A percentile compares a stretch with the other conserved stretches of the same genome.
These are phyloP conservation scores for Monosporascus cannonballus DNA, from an alignment of 2,329 filamentous ascomycete species.

Conservation along the genomic window DNA sequence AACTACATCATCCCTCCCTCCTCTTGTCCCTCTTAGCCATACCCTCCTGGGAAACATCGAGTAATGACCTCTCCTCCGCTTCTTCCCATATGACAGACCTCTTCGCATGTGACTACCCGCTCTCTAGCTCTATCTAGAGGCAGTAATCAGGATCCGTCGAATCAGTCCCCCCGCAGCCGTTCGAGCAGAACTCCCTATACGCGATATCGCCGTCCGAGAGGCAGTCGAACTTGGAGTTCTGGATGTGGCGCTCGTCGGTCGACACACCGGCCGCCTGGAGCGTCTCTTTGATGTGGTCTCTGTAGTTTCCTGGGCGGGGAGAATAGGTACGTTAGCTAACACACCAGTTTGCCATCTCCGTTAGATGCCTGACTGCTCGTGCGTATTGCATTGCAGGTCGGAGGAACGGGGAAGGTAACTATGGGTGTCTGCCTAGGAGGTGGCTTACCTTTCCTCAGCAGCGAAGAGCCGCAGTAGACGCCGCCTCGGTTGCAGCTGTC, in stretches of 20 bases:
- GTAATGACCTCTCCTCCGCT: too few species aligned
- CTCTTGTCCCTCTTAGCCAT: too few species aligned
- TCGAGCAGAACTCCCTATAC: conserved; percentile 1
- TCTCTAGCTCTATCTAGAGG: neutral
- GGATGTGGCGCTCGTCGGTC: conserved; percentile 2
- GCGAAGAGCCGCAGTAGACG: conserved; percentile 4
- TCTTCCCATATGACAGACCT: too few species aligned
- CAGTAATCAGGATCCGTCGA: conserved; percentile 2
- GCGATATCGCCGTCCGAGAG: conserved; percentile 2
- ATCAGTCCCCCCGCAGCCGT: conserved; percentile 4
- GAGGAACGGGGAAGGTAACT: neutral
- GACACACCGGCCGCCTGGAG: neutral
- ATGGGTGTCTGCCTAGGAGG: neutral
- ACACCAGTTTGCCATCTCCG: too few species aligned
- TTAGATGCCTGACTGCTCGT: neutral
- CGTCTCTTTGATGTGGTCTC: conserved; percentile 3
- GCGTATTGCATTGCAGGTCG: neutral
- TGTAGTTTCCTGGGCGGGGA: conserved; percentile 3
- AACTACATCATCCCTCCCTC: too few species aligned
- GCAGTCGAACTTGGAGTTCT: conserved; percentile 6
- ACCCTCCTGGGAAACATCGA: too few species aligned
- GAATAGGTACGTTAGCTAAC: too few species aligned
- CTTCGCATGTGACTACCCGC: too few species aligned
- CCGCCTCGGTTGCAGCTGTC: conserved; percentile 7
- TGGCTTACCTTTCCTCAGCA: conserved; percentile 2